Evolutionary conservation across 352 stramenopile genomes (phyloP), one percentile per base, ranked within the genome.

Genomic region (Lagenidium giganteum): DNA sequence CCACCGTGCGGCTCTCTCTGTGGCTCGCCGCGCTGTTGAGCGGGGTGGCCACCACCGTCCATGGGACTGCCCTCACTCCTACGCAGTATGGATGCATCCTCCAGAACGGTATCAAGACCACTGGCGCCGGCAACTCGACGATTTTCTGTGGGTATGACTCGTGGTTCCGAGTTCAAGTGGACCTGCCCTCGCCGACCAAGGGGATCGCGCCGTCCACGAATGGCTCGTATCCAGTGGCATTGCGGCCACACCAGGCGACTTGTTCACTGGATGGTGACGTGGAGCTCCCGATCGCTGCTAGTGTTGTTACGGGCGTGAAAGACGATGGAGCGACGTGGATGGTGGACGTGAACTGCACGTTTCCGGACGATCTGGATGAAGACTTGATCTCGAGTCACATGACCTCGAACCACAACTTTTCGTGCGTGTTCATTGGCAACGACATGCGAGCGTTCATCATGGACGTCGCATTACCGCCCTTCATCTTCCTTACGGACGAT

Each of bases 131-230:
- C n/a, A 24, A 42, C 36, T 37, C 28, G 20, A 16, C 27, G 17
- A 12, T 53, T 20, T 30, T 61, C 31, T 61, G 52, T 24, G 52
- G 52, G 7, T 32, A 54, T 29, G 33, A 54, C 24, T 51, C 52
- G n/a, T 44, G 30, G 27, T 36, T 61, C 30, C 20, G 17, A 9
- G 25, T 61, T 22, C 44, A 31, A 18, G 45, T 30, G 4, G 40
- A 42, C 30, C 44, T 60, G 13, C 29, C 51, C 13, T 39, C 38
- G 8, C 51, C 42, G 8, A 18, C 32, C 2, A 49, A 44, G 22
- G n/a, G n/a, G n/a, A n/a, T n/a, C n/a, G 32, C 39, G n/a, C 41
- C 37, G 30, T 38, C 54, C 30, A 22, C 24, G 12, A 36, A 8
- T 16, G 20, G 37, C 3, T 32, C 21, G 5, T 14, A 20, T 4